Evolutionary conservation across 2,329 filamentous ascomycete species (phyloP).

Genomic region (Pseudogymnoascus sp.): DNA sequence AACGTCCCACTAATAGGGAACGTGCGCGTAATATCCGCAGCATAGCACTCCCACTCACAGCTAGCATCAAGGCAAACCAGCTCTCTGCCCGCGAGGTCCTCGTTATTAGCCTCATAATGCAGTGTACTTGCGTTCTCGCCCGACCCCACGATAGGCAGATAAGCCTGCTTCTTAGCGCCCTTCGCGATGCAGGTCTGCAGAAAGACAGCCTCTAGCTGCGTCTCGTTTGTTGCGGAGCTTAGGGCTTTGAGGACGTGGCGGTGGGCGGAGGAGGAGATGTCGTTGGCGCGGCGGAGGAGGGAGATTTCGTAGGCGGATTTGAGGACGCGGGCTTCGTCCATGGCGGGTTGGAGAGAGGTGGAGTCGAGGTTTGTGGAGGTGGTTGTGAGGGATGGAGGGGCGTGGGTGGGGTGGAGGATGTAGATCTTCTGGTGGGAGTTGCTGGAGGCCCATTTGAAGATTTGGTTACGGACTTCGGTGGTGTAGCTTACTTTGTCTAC

Average conservation of each 20-base stretch:
- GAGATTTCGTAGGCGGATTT: slow-evolving; percentile 83
- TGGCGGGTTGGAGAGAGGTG: slow-evolving; percentile 54
- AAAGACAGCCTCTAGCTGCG: slow-evolving; percentile 75
- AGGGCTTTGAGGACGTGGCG: slow-evolving; percentile 60
- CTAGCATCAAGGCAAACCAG: slow-evolving; percentile 81
- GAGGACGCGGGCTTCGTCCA: slow-evolving; percentile 71
- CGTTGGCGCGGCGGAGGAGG: slow-evolving; percentile 72
- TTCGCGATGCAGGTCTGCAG: slow-evolving; percentile 61
- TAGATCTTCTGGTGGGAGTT: slow-evolving; percentile 35
- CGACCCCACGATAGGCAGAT: slow-evolving; percentile 79
- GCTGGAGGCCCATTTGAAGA: slow-evolving; percentile 22
- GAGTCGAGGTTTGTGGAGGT: slow-evolving; percentile 47
- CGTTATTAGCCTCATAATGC: slow-evolving; percentile 78
- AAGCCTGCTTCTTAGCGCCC: slow-evolving; percentile 71
- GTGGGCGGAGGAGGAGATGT: slow-evolving; percentile 71
- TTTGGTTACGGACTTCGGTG: slow-evolving; percentile 42
- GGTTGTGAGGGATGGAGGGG: slow-evolving; percentile 24
- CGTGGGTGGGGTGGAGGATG: slow-evolving; percentile 38
- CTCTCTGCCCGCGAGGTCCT: slow-evolving; percentile 59
- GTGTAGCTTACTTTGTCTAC: slow-evolving; percentile 62
- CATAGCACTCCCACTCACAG: slow-evolving; percentile 77
- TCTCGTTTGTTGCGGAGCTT: slow-evolving; percentile 61
- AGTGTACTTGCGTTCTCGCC: slow-evolving; percentile 76
- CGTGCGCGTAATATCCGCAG: slow-evolving; percentile 82
- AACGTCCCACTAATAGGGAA: slow-evolving; percentile 70